Conservation (phyloP, 2,329 filamentous ascomycete genomes). For the Monilinia fructigena region DNA sequence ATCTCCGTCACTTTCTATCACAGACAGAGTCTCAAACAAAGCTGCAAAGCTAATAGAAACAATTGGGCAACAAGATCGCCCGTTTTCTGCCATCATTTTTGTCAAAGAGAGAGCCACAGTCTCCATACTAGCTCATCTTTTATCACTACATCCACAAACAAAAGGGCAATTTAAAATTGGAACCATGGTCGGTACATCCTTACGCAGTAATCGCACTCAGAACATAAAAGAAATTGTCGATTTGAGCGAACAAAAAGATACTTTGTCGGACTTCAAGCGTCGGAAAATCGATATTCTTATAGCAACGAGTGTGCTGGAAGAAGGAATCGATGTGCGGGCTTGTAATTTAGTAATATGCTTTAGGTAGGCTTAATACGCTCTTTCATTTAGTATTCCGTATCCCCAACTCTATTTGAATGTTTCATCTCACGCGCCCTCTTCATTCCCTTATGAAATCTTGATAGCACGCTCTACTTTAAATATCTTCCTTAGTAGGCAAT, state of each 20-base stretch:
- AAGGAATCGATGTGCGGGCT: constrained; percentile 64
- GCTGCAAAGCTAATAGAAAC: constrained; percentile 55
- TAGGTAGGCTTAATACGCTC: constrained; percentile 31
- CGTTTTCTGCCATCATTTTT: constrained; percentile 62
- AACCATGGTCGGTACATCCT: constrained; percentile 56
- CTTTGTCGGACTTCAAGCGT: constrained; percentile 52
- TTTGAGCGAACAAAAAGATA: constrained; percentile 39
- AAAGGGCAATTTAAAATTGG: constrained; percentile 51
- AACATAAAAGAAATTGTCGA: constrained; percentile 46
- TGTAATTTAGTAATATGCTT: constrained; percentile 66
- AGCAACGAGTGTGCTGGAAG: constrained; percentile 61
- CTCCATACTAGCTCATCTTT: constrained; percentile 53
- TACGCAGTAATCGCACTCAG: constrained; percentile 40
- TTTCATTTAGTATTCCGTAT: no score
- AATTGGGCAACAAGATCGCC: constrained; percentile 44
- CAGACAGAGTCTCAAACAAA: constrained; percentile 62
- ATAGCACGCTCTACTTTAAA: neutral
- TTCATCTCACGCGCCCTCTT: neutral
- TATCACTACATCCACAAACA: constrained; percentile 51
- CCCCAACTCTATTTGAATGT: neutral
- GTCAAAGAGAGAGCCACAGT: constrained; percentile 62
- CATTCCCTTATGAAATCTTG: neutral
- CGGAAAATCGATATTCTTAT: constrained; percentile 55
- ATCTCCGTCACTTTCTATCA: constrained; percentile 50
- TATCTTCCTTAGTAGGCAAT: neutral